These are phyloP conservation scores for Rutstroemia sp. DNA, from an alignment of 2,329 filamentous ascomycete species.

Conservation along the genomic window DNA sequence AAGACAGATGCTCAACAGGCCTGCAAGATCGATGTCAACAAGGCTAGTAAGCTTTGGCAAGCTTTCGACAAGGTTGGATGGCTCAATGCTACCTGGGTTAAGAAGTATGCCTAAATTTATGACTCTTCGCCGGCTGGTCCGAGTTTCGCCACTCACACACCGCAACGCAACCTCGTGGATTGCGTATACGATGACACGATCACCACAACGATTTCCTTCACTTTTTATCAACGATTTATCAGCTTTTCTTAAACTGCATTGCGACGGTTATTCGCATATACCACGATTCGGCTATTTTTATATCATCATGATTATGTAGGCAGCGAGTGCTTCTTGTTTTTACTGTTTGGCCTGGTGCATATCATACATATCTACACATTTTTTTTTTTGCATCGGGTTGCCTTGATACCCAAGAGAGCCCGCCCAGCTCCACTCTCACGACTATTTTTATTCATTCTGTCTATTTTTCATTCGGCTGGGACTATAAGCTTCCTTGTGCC, in stretches of 20 bases:
- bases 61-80: constrained; percentile 84
- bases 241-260: constrained; percentile 14
- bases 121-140: constrained; percentile 7
- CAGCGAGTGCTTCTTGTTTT: constrained; percentile 6
- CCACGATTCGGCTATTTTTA: constrained; percentile 15
- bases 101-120: constrained; percentile 15
- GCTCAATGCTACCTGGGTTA: constrained; percentile 41
- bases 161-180: neutral
- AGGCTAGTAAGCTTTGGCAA: constrained; percentile 86
- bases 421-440: constrained; percentile 27
- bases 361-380: constrained; percentile 5
- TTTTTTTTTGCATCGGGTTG: constrained; percentile 24
- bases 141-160: constrained; percentile 1
- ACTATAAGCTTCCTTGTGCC: neutral
- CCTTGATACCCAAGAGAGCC: constrained; percentile 27
- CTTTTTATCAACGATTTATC: neutral
- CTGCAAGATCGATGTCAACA: constrained; percentile 98
- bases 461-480: constrained; percentile 2
- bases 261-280: constrained; percentile 19
- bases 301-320: constrained; percentile 9
- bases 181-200: constrained; percentile 2
- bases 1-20: constrained; percentile 94
- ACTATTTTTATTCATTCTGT: neutral
- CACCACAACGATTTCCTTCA: neutral
- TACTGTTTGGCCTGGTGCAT: constrained; percentile 14